Conservation (phyloP, 202 grass and related monocot genomes). For the Setaria viridis region DNA sequence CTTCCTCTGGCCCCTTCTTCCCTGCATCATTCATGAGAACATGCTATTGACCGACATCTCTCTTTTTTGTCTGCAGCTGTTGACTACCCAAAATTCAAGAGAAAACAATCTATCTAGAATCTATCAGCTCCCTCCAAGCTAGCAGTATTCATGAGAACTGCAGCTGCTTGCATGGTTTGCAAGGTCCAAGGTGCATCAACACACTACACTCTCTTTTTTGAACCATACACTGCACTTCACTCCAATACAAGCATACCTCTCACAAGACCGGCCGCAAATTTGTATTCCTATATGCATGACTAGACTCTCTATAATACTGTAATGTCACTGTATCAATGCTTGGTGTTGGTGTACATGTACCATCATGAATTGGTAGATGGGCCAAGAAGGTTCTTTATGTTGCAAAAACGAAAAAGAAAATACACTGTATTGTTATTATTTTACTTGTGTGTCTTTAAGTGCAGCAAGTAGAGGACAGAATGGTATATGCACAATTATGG, state of each 20-base stretch:
- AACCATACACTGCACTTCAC: not conserved
- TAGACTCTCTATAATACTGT: slow-evolving; percentile 19
- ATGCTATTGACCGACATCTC: slow-evolving; percentile 91
- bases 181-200: not conserved
- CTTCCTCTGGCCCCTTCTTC: slow-evolving; percentile 37
- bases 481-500: slow-evolving; percentile 14
- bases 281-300: not conserved
- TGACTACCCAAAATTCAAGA: slow-evolving; percentile 72
- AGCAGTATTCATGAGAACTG: no score
- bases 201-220: not conserved
- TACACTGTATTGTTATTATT: not conserved
- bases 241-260: not conserved
- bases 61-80: slow-evolving; percentile 91
- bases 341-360: slow-evolving; percentile 24
- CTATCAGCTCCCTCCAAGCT: slow-evolving; percentile 16
- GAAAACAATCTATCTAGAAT: slow-evolving; percentile 41
- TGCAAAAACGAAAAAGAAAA: not conserved
- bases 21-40: slow-evolving; percentile 69
- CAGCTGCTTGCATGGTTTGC: slow-evolving; percentile 10
- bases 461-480: slow-evolving; percentile 14
- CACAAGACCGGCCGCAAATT: not conserved
- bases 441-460: not conserved
- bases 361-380: slow-evolving; percentile 3
- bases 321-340: not conserved
- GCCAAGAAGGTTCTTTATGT: slow-evolving; percentile 30